These are phyloP conservation scores for Ichthyophthirius multifiliis DNA, from an alignment of 169 alveolate genomes.

Conservation along the genomic window DNA sequence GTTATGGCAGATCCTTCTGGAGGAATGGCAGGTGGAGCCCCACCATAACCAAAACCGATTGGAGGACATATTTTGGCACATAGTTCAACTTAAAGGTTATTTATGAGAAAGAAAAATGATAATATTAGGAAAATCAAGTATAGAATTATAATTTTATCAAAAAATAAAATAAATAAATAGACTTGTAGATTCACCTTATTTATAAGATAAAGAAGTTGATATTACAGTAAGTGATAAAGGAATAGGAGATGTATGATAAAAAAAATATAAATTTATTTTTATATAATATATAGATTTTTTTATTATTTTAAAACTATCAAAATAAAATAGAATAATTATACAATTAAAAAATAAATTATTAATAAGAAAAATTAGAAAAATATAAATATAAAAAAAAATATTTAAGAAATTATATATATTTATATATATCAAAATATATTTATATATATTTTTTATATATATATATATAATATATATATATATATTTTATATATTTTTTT, in stretches of 20 bases:
- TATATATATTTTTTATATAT: too few species aligned
- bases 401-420: too few species aligned
- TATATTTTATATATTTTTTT: too few species aligned
- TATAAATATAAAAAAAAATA: too few species aligned
- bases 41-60: conserved; percentile 82
- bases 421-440: too few species aligned
- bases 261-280: too few species aligned
- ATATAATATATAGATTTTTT: too few species aligned
- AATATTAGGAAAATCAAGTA: neutral
- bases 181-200: neutral
- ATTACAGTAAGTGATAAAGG: neutral
- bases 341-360: too few species aligned
- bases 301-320: too few species aligned
- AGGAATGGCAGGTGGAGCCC: conserved; percentile 85
- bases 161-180: neutral
- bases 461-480: too few species aligned
- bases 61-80: conserved; percentile 99
- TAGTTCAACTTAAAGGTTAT: conserved; percentile 94
- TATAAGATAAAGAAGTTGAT: conserved; percentile 11
- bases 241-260: neutral
- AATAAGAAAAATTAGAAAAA: too few species aligned
- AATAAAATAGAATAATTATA: too few species aligned
- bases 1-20: conserved; percentile 94
- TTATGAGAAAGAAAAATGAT: conserved; percentile 81
- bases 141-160: neutral